Conservation (phyloP, 305 asterid genomes). For the Fraxinus ornus region DNA sequence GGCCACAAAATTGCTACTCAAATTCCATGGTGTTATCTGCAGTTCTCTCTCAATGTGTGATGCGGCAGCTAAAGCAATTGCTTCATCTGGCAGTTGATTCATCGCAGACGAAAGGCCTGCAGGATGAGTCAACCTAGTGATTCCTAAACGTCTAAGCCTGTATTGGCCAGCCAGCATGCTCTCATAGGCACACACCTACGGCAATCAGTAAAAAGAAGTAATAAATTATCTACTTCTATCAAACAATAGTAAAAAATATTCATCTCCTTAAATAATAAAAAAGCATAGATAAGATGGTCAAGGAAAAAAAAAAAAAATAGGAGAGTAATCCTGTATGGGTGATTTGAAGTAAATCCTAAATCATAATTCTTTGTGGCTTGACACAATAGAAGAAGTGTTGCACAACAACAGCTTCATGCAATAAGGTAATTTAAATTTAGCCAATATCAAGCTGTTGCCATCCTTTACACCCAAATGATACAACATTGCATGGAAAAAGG, state of each 20-base stretch:
- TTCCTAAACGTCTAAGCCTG: conserved; percentile 92
- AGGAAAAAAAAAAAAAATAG: not conserved
- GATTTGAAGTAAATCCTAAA: not conserved
- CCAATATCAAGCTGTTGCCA: not conserved
- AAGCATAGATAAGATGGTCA: not conserved
- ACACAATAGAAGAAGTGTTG: not conserved
- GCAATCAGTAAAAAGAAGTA: conserved; percentile 23
- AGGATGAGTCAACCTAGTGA: conserved; percentile 73
- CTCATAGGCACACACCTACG: conserved; percentile 93
- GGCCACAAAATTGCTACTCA: conserved; percentile 92
- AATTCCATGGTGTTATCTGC: conserved; percentile 99
- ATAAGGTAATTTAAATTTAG: not conserved
- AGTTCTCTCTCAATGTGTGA: conserved; percentile 99
- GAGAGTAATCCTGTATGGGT: conserved; percentile 1
- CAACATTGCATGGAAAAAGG: not conserved
- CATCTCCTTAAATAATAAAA: not conserved
- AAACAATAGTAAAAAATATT: not conserved
- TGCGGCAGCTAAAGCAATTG: conserved; percentile 97
- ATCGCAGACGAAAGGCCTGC: conserved; percentile 92
- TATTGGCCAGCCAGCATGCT: conserved; percentile 98
- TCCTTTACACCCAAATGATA: not conserved
- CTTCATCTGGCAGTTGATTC: conserved; percentile 99
- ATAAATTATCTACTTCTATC: not conserved
- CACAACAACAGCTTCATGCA: not conserved
- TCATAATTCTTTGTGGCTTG: not conserved